phyloP scores from a whole-genome alignment of 371 early-diverging fungal genomes.

The Rhizopus microsporus region DNA sequence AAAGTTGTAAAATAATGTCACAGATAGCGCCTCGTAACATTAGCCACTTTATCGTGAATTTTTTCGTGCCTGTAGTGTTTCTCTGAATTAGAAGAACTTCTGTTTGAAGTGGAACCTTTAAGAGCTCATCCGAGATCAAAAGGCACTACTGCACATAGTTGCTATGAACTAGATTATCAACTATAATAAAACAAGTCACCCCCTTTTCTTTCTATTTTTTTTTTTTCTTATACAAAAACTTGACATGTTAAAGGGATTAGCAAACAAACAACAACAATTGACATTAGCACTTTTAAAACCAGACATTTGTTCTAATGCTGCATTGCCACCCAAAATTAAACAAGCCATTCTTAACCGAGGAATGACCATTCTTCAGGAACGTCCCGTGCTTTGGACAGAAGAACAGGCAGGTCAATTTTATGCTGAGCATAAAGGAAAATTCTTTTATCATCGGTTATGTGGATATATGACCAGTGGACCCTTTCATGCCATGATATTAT shows the following conservation, averaged over 20 bases:
- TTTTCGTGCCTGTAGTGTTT: too few species aligned
- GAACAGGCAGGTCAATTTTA: constrained; percentile 66
- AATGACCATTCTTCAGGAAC: constrained; percentile 48
- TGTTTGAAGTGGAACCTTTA: constrained; percentile 89
- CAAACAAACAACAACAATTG: constrained; percentile 32
- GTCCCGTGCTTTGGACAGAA: constrained; percentile 60
- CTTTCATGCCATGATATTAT: constrained; percentile 59
- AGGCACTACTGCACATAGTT: constrained; percentile 18
- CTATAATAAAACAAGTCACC: background rate
- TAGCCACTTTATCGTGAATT: too few species aligned
- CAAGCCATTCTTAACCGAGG: constrained; percentile 46
- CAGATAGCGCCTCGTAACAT: too few species aligned
- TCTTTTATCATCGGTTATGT: constrained; percentile 68
- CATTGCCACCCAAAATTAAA: constrained; percentile 37
- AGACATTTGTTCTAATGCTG: constrained; percentile 70
- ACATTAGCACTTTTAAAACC: constrained; percentile 81
- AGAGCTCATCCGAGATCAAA: constrained; percentile 25
- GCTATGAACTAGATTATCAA: constrained; percentile 12
- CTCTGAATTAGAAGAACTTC: constrained; percentile 85
- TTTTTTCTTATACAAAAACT: background rate
- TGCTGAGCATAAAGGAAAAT: constrained; percentile 65
- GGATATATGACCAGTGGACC: constrained; percentile 75
- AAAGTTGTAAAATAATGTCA: too few species aligned
- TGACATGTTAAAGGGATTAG: too few species aligned
- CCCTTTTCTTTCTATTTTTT: constrained; percentile 1